phyloP scores from a whole-genome alignment of 2,329 filamentous ascomycete genomes.

The Nothophoma quercina region DNA sequence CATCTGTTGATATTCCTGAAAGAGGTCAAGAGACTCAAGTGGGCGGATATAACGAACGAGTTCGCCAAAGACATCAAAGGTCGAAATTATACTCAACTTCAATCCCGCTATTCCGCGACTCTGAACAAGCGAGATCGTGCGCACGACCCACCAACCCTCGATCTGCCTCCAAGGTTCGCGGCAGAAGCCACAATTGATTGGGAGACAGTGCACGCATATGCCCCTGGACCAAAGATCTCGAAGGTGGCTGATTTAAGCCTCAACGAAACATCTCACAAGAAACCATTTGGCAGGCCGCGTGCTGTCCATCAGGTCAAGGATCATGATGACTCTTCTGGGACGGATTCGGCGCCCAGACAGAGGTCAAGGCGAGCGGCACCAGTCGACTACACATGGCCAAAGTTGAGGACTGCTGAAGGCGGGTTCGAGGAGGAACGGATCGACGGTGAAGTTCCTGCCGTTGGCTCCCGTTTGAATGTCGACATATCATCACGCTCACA shows the following conservation, averaged over 20 bases:
- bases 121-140: slow-evolving; percentile 38
- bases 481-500: slow-evolving; percentile 9
- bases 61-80: slow-evolving; percentile 41
- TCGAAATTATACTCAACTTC: slow-evolving; percentile 35
- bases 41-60: slow-evolving; percentile 45
- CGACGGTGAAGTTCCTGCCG: not conserved
- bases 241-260: not conserved
- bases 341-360: slow-evolving; percentile 23
- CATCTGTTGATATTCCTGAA: slow-evolving; percentile 52
- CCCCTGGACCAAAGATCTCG: not conserved
- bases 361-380: slow-evolving; percentile 34
- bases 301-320: slow-evolving; percentile 3
- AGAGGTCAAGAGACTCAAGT: slow-evolving; percentile 48
- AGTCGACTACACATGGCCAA: slow-evolving; percentile 40
- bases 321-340: slow-evolving; percentile 29
- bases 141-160: slow-evolving; percentile 31
- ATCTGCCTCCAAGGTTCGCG: slow-evolving; percentile 36
- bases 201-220: slow-evolving; percentile 22
- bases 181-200: slow-evolving; percentile 36
- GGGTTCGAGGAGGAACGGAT: slow-evolving; percentile 12
- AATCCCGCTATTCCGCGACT: slow-evolving; percentile 38
- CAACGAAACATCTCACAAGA: not conserved
- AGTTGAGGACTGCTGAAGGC: slow-evolving; percentile 12
- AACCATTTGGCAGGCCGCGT: not conserved
- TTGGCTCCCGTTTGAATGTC: not conserved